Evolutionary conservation across 495 filamentous ascomycete species (phyloP).

Genomic region (Trichoderma orchidacearum): DNA sequence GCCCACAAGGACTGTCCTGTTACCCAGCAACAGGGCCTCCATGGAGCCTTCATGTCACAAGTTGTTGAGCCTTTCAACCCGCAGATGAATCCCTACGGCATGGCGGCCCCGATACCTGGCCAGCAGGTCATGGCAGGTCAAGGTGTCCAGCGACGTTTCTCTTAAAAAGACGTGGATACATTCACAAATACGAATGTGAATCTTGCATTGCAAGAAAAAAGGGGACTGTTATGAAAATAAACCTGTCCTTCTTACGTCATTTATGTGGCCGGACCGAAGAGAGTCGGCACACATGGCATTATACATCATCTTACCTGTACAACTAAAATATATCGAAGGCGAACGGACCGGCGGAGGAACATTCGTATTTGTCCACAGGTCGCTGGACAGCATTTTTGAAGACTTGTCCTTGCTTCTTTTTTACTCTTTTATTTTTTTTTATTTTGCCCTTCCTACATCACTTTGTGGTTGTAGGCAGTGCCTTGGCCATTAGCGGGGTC

Average conservation of each 20-base stretch:
- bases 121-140: constrained; percentile 44
- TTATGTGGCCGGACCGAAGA: neutral
- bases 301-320: neutral
- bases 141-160: constrained; percentile 36
- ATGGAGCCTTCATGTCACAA: constrained; percentile 50
- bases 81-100: constrained; percentile 61
- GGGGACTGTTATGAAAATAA: neutral
- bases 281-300: neutral
- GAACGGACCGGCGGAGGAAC: neutral
- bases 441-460: neutral
- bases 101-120: constrained; percentile 38
- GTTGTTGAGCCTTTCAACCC: constrained; percentile 34
- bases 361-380: neutral
- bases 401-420: neutral
- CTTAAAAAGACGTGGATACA: constrained; percentile 23
- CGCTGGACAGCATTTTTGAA: neutral
- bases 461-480: neutral
- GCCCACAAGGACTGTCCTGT: constrained; percentile 97
- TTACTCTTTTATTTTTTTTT: neutral
- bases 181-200: too few relatives aligned
- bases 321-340: neutral
- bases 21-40: constrained; percentile 72
- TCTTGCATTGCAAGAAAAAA: neutral
- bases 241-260: too few relatives aligned
- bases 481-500: neutral